These are phyloP conservation scores for Nakaseomyces bracarensis DNA, from an alignment of 1,139 yeast species.

Conservation along the genomic window DNA sequence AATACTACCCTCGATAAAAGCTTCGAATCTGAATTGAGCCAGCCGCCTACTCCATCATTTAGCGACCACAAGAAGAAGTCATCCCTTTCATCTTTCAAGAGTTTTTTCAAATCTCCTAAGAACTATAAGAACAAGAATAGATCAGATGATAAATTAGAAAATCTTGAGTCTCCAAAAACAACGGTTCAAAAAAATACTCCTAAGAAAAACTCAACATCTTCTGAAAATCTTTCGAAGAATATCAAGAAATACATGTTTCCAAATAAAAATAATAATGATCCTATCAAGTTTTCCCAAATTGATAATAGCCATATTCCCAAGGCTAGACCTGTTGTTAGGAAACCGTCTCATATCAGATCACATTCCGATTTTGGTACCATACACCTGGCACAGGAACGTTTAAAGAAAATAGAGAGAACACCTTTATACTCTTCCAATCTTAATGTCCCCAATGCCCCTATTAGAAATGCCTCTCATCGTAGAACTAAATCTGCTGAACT, in stretches of 20 bases:
- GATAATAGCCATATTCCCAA: background rate
- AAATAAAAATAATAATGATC: background rate
- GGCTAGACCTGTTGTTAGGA: background rate
- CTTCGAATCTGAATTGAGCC: conserved; percentile 1
- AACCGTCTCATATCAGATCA: conserved; percentile 4
- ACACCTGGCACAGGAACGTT: background rate
- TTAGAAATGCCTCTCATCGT: background rate
- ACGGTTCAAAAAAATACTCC: conserved; percentile 1
- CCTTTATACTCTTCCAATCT: background rate
- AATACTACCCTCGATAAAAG: conserved; percentile 2
- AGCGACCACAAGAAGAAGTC: conserved; percentile 27
- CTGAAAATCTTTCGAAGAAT: background rate
- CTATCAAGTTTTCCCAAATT: background rate
- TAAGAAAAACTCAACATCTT: background rate
- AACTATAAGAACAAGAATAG: conserved; percentile 9
- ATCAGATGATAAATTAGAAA: conserved; percentile 6
- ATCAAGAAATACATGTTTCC: conserved; percentile 4
- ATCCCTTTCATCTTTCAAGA: conserved; percentile 27
- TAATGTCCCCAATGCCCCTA: background rate
- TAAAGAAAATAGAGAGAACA: background rate
- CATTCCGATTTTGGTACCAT: conserved; percentile 1
- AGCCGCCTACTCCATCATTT: conserved; percentile 12
- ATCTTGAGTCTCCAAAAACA: conserved; percentile 7
- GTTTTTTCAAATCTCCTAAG: conserved; percentile 28
- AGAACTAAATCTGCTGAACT: conserved; percentile 4